These are phyloP conservation scores for Ceratobasidium sp. DNA, from an alignment of 1,284 basidiomycete genomes.

Conservation along the genomic window DNA sequence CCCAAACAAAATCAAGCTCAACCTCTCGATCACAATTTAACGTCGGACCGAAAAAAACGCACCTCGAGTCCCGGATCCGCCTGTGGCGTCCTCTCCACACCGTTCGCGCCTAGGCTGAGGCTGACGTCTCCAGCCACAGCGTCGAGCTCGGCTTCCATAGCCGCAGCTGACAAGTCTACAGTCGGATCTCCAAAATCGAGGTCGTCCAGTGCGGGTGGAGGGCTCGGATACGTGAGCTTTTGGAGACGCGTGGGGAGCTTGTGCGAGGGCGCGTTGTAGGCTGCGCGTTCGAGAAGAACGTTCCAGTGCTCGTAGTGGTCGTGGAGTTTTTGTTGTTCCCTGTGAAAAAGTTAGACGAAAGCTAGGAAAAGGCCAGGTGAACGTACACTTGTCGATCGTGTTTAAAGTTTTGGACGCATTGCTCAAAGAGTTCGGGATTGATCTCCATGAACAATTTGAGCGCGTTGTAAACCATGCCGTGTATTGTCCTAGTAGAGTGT, in stretches of 20 bases:
- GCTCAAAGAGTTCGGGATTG: conserved; percentile 95
- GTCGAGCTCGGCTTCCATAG: conserved; percentile 68
- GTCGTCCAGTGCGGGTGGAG: conserved; percentile 83
- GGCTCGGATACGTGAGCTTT: conserved; percentile 79
- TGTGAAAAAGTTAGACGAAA: conserved; percentile 55
- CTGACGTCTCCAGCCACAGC: conserved; percentile 68
- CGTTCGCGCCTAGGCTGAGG: conserved; percentile 78
- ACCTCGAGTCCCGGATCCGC: conserved; percentile 90
- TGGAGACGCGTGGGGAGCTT: conserved; percentile 75
- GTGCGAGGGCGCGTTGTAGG: conserved; percentile 72
- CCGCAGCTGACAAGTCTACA: conserved; percentile 86
- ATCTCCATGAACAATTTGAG: conserved; percentile 99
- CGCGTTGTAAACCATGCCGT: conserved; percentile 99
- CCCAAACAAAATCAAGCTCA: neutral
- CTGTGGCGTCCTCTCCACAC: conserved; percentile 86
- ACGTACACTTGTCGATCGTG: conserved; percentile 86
- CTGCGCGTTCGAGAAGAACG: conserved; percentile 78
- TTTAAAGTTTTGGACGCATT: conserved; percentile 94
- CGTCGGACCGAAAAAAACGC: conserved; percentile 64
- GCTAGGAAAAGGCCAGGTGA: conserved; percentile 47
- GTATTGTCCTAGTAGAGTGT: conserved; percentile 81
- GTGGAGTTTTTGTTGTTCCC: conserved; percentile 86
- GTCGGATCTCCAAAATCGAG: conserved; percentile 86
- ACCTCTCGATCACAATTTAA: conserved; percentile 55
- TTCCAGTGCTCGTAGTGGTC: conserved; percentile 88